Evolutionary conservation across 164 flowering plant genomes (phyloP).

Genomic region (Vitis riparia): DNA sequence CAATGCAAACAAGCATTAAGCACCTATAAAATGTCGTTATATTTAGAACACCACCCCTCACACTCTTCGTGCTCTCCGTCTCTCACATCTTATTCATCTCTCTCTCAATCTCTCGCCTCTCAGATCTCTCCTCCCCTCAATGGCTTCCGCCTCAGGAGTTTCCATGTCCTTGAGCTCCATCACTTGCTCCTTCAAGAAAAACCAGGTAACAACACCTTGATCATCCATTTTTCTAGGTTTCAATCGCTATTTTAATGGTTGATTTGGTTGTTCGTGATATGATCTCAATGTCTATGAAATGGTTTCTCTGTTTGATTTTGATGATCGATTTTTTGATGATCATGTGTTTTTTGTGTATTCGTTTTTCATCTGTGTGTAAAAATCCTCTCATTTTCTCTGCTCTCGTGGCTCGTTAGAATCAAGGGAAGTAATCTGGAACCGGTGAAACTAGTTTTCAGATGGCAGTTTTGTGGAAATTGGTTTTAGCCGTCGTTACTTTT

Average conservation of each 20-base stretch:
- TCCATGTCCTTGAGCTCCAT: slow-evolving; percentile 13
- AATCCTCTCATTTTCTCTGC: too few species aligned
- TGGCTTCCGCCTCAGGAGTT: slow-evolving; percentile 26
- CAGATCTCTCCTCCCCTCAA: slow-evolving; percentile 15
- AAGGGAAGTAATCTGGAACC: too few species aligned
- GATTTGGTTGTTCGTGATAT: background rate
- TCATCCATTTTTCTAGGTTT: background rate
- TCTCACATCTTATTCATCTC: slow-evolving; percentile 12
- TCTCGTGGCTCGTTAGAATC: too few species aligned
- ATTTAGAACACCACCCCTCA: background rate
- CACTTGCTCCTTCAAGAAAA: slow-evolving; percentile 16
- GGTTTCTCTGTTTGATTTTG: too few species aligned
- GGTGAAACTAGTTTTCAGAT: too few species aligned
- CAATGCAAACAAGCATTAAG: slow-evolving; percentile 4
- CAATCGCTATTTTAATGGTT: background rate
- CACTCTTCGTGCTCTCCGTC: slow-evolving; percentile 31
- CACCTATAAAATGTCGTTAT: background rate
- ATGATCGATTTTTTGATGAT: too few species aligned
- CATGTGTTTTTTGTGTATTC: too few species aligned
- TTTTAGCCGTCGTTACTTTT: too few species aligned
- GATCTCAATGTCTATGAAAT: background rate
- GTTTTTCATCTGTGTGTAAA: too few species aligned
- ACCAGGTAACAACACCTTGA: slow-evolving; percentile 5
- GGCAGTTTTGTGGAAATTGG: too few species aligned
- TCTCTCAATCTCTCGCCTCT: background rate